Percentiles rank a stretch among this genome's conserved stretches.
Conservation (phyloP, 192 early-diverging fungal species). For the Backusella tarrabulga region DNA sequence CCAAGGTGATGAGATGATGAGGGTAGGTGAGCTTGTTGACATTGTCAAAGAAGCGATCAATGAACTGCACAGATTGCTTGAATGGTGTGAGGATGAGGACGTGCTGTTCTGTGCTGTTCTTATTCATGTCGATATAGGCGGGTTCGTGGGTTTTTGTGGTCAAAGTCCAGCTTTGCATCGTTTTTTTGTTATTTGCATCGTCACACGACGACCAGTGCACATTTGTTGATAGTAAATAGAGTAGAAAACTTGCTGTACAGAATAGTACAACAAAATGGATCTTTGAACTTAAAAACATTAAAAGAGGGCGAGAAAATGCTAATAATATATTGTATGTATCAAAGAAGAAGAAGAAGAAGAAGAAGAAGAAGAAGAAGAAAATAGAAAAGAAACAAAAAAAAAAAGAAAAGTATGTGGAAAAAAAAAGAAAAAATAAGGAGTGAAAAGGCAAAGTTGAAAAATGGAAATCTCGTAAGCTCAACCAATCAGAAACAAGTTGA, state of each 20-base stretch:
- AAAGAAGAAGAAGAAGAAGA: neutral
- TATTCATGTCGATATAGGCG: neutral
- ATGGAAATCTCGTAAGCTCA: neutral
- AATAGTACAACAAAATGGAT: neutral
- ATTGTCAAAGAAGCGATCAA: constrained; percentile 61
- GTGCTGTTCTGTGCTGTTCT: constrained; percentile 5
- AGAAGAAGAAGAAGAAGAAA: neutral
- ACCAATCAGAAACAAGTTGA: neutral
- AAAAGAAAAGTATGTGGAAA: neutral
- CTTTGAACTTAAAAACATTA: neutral
- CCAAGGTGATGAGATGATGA: constrained; percentile 58
- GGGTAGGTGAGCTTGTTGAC: constrained; percentile 58
- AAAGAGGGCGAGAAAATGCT: neutral
- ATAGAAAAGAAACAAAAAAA: neutral
- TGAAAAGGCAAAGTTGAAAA: neutral
- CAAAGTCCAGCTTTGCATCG: neutral
- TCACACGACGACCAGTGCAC: neutral
- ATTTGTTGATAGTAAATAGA: neutral
- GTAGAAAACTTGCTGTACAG: neutral
- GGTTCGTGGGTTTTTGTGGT: neutral
- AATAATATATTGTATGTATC: neutral
- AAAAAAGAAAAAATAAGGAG: neutral
- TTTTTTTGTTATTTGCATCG: neutral
- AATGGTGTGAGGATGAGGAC: constrained; percentile 65
- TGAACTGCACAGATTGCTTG: constrained; percentile 57